Evolutionary conservation across 352 stramenopile genomes (phyloP).

Genomic region (Stephanocyclus meneghinianus): DNA sequence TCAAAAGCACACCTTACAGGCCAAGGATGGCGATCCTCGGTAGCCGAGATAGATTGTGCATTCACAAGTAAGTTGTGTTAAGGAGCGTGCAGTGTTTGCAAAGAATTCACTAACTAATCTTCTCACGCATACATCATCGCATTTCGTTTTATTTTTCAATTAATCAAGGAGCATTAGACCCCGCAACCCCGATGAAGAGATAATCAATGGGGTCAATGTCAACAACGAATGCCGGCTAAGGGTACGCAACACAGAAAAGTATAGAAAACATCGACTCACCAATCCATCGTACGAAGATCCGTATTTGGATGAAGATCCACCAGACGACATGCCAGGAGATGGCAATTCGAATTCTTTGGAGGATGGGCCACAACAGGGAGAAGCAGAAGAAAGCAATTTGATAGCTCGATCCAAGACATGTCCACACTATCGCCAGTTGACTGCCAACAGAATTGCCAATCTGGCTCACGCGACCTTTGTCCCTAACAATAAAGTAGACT

Average conservation of each 20-base stretch:
- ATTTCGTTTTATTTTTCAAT: background rate
- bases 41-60: slow-evolving; percentile 71
- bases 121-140: background rate
- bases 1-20: slow-evolving; percentile 77
- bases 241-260: slow-evolving; percentile 63
- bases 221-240: slow-evolving; percentile 64
- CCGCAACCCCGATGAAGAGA: slow-evolving; percentile 18
- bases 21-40: slow-evolving; percentile 75
- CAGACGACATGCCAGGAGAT: slow-evolving; percentile 24
- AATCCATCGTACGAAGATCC: slow-evolving; percentile 12
- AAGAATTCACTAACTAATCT: no score
- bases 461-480: slow-evolving; percentile 51
- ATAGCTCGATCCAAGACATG: slow-evolving; percentile 48
- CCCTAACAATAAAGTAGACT: slow-evolving; percentile 42
- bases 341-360: background rate
- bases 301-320: slow-evolving; percentile 71
- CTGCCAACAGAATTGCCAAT: slow-evolving; percentile 40
- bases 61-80: slow-evolving; percentile 53
- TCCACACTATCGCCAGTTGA: slow-evolving; percentile 75
- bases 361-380: slow-evolving; percentile 3
- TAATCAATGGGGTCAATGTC: slow-evolving; percentile 46
- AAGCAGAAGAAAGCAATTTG: slow-evolving; percentile 24
- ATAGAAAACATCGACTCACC: slow-evolving; percentile 47
- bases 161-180: slow-evolving; percentile 41
- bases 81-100: no score